These are phyloP conservation scores for Pleurotus eryngii DNA, from an alignment of 768 basidiomycete genomes.

Conservation along the genomic window DNA sequence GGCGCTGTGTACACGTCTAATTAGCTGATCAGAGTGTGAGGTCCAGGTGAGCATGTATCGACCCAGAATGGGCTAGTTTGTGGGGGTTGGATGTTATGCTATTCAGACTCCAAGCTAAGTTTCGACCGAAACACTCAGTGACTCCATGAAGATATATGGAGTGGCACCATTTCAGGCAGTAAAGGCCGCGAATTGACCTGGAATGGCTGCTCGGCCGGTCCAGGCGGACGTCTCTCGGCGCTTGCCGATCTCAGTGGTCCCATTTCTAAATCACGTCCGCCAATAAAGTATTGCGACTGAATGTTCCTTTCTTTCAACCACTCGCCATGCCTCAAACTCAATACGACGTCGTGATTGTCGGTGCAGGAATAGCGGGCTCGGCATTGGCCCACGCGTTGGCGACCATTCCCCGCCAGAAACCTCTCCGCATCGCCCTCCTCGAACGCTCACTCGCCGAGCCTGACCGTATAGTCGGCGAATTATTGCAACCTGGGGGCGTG, in stretches of 20 bases:
- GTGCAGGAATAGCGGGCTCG: slow-evolving; percentile 87
- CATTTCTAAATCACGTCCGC: too few species aligned
- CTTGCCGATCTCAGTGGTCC: too few species aligned
- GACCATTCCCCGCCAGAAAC: slow-evolving; percentile 42
- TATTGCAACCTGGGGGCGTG: slow-evolving; percentile 92
- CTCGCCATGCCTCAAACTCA: slow-evolving; percentile 9
- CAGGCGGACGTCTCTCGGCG: too few species aligned
- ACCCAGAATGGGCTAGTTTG: background rate
- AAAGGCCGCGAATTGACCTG: too few species aligned
- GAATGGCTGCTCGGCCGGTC: too few species aligned
- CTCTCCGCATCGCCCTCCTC: slow-evolving; percentile 76
- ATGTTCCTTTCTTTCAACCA: too few species aligned
- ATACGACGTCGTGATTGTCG: slow-evolving; percentile 86
- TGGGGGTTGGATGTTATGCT: too few species aligned
- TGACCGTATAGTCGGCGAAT: slow-evolving; percentile 96
- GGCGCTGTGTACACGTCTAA: background rate
- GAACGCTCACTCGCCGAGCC: slow-evolving; percentile 92
- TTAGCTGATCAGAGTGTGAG: background rate
- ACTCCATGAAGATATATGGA: too few species aligned
- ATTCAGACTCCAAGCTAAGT: too few species aligned
- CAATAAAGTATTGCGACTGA: too few species aligned
- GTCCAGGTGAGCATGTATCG: background rate
- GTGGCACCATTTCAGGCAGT: too few species aligned
- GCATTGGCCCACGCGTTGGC: slow-evolving; percentile 86
- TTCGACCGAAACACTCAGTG: too few species aligned